Percentiles rank a stretch among this genome's conserved stretches.
Evolutionary conservation across 805 yeast genomes (phyloP).

Genomic region (Candida michaelii): DNA sequence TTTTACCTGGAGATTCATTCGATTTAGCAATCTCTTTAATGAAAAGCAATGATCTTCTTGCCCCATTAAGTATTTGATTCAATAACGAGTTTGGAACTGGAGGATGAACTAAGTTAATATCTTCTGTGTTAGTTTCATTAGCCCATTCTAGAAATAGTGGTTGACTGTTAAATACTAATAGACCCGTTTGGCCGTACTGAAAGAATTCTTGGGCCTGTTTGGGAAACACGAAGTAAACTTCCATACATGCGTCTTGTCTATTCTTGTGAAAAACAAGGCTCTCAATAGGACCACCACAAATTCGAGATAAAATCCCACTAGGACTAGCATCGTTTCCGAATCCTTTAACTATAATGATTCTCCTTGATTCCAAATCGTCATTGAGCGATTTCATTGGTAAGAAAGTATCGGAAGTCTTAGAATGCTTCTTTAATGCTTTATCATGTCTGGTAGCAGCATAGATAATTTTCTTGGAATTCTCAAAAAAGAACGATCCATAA

Average conservation of each 20-base stretch:
- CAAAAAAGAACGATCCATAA: neutral
- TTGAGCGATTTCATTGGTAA: neutral
- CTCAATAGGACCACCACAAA: constrained; percentile 72
- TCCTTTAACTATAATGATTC: constrained; percentile 37
- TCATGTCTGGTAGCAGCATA: constrained; percentile 1
- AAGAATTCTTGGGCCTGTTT: constrained; percentile 56
- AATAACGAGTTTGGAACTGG: constrained; percentile 22
- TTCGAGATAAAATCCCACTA: constrained; percentile 50
- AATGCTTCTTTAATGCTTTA: neutral
- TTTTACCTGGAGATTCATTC: neutral
- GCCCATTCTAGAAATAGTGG: constrained; percentile 52
- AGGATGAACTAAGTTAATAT: constrained; percentile 19
- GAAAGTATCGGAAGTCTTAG: no score
- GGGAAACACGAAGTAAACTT: constrained; percentile 51
- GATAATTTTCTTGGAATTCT: constrained; percentile 1
- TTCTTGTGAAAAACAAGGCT: constrained; percentile 34
- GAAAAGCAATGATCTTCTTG: constrained; percentile 55
- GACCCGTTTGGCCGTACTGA: constrained; percentile 48
- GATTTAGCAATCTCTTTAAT: constrained; percentile 26
- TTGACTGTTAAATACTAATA: constrained; percentile 60
- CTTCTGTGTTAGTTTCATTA: constrained; percentile 22
- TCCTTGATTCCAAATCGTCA: constrained; percentile 10
- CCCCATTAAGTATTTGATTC: constrained; percentile 43
- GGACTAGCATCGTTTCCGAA: constrained; percentile 47
- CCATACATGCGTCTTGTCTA: constrained; percentile 25